Conservation (phyloP, 129 eudicot species). For the Logfia minima region DNA sequence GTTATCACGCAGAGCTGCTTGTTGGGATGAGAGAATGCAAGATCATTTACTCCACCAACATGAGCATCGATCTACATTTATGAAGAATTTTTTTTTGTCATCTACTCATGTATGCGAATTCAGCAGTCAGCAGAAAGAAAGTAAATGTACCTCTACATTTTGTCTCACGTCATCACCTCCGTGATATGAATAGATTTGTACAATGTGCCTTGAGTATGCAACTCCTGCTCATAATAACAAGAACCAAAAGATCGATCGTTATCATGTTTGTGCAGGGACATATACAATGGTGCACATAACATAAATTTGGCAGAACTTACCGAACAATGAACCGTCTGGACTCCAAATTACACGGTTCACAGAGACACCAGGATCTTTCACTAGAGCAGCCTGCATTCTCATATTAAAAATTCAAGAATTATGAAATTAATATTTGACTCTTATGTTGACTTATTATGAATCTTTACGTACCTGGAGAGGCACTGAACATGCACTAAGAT, state of each 20-base stretch:
- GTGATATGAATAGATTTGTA: constrained; percentile 80
- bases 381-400: constrained; percentile 57
- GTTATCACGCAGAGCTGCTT: constrained; percentile 91
- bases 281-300: background rate
- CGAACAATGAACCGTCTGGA: constrained; percentile 70
- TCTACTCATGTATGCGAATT: background rate
- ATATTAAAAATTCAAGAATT: constrained; percentile 10
- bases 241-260: background rate
- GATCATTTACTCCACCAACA: constrained; percentile 91
- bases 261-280: constrained; percentile 10
- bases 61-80: constrained; percentile 76
- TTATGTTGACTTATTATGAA: constrained; percentile 4
- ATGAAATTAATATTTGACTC: background rate
- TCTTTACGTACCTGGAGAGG: constrained; percentile 52
- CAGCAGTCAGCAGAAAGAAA: constrained; percentile 3
- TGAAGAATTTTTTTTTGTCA: background rate
- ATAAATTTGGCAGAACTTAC: constrained; percentile 32
- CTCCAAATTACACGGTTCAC: constrained; percentile 88
- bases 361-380: constrained; percentile 67
- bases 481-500: constrained; percentile 65
- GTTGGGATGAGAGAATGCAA: constrained; percentile 86
- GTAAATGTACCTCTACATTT: constrained; percentile 64
- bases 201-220: constrained; percentile 88
- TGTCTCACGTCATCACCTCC: constrained; percentile 70
- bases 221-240: constrained; percentile 51